Evolutionary conservation across 345 rosid genomes (phyloP), one percentile per base, ranked within the genome.

Genomic region (Cardiospermum halicacabum): DNA sequence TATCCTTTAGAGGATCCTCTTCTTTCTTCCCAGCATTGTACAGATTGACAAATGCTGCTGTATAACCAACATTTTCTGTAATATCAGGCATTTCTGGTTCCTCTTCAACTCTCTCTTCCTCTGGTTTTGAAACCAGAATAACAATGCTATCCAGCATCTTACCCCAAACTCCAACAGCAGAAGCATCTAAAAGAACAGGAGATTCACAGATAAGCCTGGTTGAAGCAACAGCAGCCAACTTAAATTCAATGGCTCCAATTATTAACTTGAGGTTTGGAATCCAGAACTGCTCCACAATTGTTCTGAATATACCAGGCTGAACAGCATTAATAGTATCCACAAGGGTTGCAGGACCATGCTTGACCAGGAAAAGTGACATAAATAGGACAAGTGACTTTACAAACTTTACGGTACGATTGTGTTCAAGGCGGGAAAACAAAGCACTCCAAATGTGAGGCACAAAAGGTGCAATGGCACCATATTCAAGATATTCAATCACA

Each of bases 21-120:
- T 91, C 97, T 65, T 77, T 91, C 77, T 81, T 94, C 42, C 97
- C 96, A 63, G 97, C 96, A 72, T 89, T 86, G 79, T 84, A 74
- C 53, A 94, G 97, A 66, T 77, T 89, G 67, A 89, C 89, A 68
- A 85, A 95, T 1, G 91, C 61, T 26, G 87, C 96, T 26, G 91
- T 83, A 69, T 95, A 89, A 58, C 96, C 99, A 4, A 73, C 78
- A 66, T 78, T 89, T 77, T 95, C 97, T 9, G 82, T 75, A 56
- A 89, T 78, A 62, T 95, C 99, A 13, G 97, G 96, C 88, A 91
- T 81, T 65, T 95, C 99, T 11, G 86, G 90, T 76, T 91, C 99
- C 13, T 85, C 96, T 15, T 73, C 82, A 12, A 80, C 82, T 55
- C 96, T 84, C 36, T 84, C 89, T 74, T 91, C 85, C 76, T 87